These are phyloP conservation scores for Hemerocallis citrina DNA, from an alignment of 106 monocot genomes.

Conservation along the genomic window DNA sequence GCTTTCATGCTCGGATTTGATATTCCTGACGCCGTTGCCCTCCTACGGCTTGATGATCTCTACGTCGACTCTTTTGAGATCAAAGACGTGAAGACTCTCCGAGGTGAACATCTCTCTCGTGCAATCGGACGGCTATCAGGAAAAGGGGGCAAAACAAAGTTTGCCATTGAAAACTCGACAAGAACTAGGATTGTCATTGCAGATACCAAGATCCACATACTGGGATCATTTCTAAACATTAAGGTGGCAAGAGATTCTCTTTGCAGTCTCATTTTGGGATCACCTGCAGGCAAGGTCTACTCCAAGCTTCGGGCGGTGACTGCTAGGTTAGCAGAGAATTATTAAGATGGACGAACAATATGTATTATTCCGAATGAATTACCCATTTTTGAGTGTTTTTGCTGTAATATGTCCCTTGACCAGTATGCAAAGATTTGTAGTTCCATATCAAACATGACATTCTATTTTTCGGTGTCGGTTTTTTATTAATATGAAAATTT, in stretches of 20 bases:
- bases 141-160: conserved; percentile 91
- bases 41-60: conserved; percentile 82
- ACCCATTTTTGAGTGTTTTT: no score
- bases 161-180: conserved; percentile 85
- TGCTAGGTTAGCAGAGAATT: conserved; percentile 71
- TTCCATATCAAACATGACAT: no score
- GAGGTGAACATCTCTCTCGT: conserved; percentile 75
- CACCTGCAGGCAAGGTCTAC: conserved; percentile 87
- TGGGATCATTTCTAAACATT: conserved; percentile 60
- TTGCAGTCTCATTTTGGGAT: conserved; percentile 83
- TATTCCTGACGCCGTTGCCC: conserved; percentile 66
- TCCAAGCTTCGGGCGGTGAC: conserved; percentile 79
- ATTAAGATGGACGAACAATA: no score
- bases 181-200: conserved; percentile 90
- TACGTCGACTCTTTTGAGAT: conserved; percentile 95
- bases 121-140: conserved; percentile 84
- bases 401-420: no score
- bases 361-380: no score
- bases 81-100: conserved; percentile 83
- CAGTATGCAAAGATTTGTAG: no score
- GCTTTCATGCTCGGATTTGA: conserved; percentile 94
- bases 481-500: no score
- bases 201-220: conserved; percentile 74
- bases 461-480: no score
- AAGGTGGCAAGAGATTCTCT: conserved; percentile 70